A percentile compares a stretch with the other conserved stretches of the same genome.
Conservation (phyloP, 805 yeast species). For the Wickerhamiella azymoides region DNA sequence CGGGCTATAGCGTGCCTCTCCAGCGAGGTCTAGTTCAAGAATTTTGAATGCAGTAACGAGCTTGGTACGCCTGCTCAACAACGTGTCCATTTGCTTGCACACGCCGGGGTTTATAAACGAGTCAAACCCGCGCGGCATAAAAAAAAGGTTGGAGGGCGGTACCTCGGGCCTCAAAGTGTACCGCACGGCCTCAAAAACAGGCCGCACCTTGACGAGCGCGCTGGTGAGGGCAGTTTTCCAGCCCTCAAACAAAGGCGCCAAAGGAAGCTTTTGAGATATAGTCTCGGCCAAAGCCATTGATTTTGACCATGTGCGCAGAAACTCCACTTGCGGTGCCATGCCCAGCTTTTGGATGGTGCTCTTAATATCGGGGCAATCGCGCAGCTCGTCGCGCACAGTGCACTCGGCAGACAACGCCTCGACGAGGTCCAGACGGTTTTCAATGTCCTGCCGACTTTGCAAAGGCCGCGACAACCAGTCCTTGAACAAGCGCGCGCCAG, state of each 20-base stretch:
- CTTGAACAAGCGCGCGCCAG: slow-evolving; percentile 67
- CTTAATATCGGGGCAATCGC: not conserved
- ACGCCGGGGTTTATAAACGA: not conserved
- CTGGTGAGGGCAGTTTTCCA: not conserved
- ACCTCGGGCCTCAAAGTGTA: not conserved
- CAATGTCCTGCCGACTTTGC: slow-evolving; percentile 41
- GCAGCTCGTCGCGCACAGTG: slow-evolving; percentile 39
- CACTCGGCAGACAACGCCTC: slow-evolving; percentile 30
- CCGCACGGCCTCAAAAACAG: not conserved
- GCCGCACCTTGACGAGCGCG: not conserved
- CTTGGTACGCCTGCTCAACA: not conserved
- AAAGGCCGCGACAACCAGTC: slow-evolving; percentile 79
- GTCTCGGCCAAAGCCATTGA: not conserved
- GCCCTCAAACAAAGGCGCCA: not conserved
- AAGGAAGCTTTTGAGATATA: not conserved
- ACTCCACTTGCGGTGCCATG: slow-evolving; percentile 33
- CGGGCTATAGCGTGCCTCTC: not conserved
- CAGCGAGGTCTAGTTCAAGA: not conserved
- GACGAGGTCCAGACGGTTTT: slow-evolving; percentile 41
- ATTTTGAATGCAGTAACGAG: not conserved
- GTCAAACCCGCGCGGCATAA: not conserved
- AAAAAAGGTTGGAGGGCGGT: not conserved
- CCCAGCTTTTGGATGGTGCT: not conserved
- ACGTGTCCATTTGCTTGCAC: not conserved
- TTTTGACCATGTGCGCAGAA: slow-evolving; percentile 37